Percentiles rank a stretch among this genome's conserved stretches.
Evolutionary conservation across 352 stramenopile species (phyloP).

Genomic region (Pythium sukuiense): DNA sequence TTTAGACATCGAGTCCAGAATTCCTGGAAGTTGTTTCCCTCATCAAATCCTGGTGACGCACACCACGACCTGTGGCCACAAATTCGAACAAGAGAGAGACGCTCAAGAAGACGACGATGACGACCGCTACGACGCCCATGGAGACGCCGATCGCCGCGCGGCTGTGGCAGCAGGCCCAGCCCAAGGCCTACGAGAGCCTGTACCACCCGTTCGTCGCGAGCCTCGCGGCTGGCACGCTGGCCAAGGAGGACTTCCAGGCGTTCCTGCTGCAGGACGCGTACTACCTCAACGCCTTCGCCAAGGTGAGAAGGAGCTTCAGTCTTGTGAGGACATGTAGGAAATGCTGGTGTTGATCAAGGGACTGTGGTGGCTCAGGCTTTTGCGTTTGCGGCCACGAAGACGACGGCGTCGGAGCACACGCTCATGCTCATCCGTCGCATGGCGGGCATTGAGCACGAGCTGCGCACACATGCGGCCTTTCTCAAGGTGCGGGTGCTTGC

Average conservation of each 20-base stretch:
- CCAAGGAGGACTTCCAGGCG: conserved; percentile 34
- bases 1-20: conserved; percentile 1
- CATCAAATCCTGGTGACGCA: conserved; percentile 6
- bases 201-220: conserved; percentile 57
- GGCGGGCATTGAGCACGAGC: conserved; percentile 44
- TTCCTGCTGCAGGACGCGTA: conserved; percentile 63
- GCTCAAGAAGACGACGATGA: conserved; percentile 5
- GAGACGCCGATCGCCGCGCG: conserved; percentile 14
- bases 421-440: conserved; percentile 46
- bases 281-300: conserved; percentile 46
- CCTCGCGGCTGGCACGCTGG: conserved; percentile 38
- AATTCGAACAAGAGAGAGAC: neutral
- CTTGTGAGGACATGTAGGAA: too few species aligned
- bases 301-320: neutral
- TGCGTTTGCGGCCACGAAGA: conserved; percentile 48
- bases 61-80: conserved; percentile 8
- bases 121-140: neutral
- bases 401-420: conserved; percentile 29
- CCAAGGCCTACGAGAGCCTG: conserved; percentile 35
- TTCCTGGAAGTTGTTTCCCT: conserved; percentile 9
- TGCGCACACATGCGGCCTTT: conserved; percentile 46
- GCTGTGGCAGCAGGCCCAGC: conserved; percentile 39
- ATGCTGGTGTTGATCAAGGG: too few species aligned
- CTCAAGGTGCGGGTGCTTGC: conserved; percentile 30
- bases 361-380: conserved; percentile 35